Evolutionary conservation across 2,329 filamentous ascomycete genomes (phyloP).

Genomic region (Colletotrichum camelliae): DNA sequence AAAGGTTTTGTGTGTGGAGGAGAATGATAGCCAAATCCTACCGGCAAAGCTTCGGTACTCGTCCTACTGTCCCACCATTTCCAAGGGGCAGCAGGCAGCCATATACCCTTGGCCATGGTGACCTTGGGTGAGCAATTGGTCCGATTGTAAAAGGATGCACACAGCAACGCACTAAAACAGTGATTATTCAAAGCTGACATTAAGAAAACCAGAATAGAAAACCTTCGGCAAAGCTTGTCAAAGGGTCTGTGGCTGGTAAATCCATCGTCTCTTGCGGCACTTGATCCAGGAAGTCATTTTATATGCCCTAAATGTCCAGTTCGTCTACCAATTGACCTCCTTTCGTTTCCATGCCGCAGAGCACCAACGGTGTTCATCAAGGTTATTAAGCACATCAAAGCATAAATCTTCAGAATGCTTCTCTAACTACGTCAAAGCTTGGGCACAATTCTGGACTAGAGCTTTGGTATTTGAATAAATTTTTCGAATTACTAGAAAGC

Average conservation of each 20-base stretch:
- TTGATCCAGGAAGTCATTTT: not conserved
- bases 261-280: not conserved
- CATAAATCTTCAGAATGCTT: too few relatives aligned
- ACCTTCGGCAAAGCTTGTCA: not conserved
- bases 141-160: not conserved
- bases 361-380: too few relatives aligned
- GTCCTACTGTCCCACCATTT: not conserved
- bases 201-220: not conserved
- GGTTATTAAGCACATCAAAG: too few relatives aligned
- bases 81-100: not conserved
- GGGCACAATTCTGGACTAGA: too few relatives aligned
- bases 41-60: not conserved
- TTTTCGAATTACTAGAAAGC: too few relatives aligned
- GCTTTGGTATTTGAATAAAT: too few relatives aligned
- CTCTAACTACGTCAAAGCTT: too few relatives aligned
- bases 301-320: accelerated
- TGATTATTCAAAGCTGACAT: not conserved
- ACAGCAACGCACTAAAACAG: not conserved
- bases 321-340: not conserved
- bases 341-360: not conserved
- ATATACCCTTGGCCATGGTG: not conserved
- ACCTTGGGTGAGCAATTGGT: not conserved
- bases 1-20: not conserved
- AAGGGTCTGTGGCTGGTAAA: not conserved
- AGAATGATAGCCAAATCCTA: not conserved